Conservation (phyloP, 441 rosid genomes). For the Pelargonium citronellum region DNA sequence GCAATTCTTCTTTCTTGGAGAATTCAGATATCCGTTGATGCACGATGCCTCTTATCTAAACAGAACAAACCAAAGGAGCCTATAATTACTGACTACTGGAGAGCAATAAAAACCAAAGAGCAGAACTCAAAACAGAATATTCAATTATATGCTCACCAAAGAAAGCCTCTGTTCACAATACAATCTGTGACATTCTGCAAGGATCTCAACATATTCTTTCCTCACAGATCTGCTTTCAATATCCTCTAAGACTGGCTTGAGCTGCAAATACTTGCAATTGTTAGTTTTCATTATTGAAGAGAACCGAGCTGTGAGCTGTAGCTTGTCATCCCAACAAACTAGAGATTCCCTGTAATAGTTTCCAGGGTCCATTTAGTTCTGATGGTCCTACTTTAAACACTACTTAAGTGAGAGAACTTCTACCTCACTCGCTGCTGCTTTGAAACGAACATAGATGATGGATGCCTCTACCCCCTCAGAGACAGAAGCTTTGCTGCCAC, state of each 20-base stretch:
- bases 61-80: slow-evolving; percentile 17
- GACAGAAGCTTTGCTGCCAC: slow-evolving; percentile 60
- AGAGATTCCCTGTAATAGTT: neutral
- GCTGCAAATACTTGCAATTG: slow-evolving; percentile 43
- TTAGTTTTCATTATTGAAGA: slow-evolving; percentile 17
- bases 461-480: slow-evolving; percentile 98
- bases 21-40: slow-evolving; percentile 86
- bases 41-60: slow-evolving; percentile 83
- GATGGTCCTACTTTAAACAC: neutral
- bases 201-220: slow-evolving; percentile 78
- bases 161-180: slow-evolving; percentile 95
- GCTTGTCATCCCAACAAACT: neutral
- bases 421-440: slow-evolving; percentile 97
- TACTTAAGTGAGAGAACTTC: slow-evolving; percentile 13
- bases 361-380: slow-evolving; percentile 3
- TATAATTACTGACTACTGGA: slow-evolving; percentile 19
- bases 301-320: neutral
- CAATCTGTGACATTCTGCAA: slow-evolving; percentile 83
- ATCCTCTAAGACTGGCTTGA: slow-evolving; percentile 81
- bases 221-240: slow-evolving; percentile 90
- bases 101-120: slow-evolving; percentile 5
- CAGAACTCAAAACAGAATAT: slow-evolving; percentile 7
- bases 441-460: slow-evolving; percentile 82
- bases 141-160: slow-evolving; percentile 49
- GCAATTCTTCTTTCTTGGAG: slow-evolving; percentile 85